phyloP scores from a whole-genome alignment of 78 protist genomes.

The Planoprotostelium fungivorum region DNA sequence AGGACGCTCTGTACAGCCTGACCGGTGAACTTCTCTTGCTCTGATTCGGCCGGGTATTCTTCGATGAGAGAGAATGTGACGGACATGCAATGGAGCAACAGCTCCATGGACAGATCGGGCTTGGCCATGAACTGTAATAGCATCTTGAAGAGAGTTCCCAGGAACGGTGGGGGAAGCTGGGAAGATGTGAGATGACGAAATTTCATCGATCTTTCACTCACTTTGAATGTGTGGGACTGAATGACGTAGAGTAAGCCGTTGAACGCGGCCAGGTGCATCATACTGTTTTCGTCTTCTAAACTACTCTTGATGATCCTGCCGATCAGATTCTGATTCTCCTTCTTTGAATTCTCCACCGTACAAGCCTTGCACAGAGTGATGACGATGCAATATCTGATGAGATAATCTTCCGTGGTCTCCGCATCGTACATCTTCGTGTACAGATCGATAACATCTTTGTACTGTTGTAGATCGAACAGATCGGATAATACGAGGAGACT shows the following conservation, averaged over 20 bases:
- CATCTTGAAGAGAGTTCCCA: not conserved
- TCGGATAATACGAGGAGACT: not conserved
- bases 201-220: no score
- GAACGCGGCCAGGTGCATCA: not conserved
- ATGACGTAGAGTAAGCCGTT: not conserved
- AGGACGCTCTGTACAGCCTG: not conserved
- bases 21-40: not conserved
- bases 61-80: not conserved
- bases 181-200: not conserved
- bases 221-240: not conserved
- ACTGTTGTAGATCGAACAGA: not conserved
- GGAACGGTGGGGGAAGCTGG: not conserved
- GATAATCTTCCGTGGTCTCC: not conserved
- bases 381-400: not conserved
- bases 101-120: not conserved
- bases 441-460: not conserved
- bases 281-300: not conserved
- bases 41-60: not conserved
- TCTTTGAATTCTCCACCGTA: not conserved
- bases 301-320: not conserved
- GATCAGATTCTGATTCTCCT: not conserved
- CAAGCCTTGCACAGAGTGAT: not conserved
- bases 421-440: not conserved
- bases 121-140: not conserved
- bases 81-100: not conserved